Conservation (phyloP, 768 basidiomycete genomes). For the Lactifluus hygrophoroides region DNA sequence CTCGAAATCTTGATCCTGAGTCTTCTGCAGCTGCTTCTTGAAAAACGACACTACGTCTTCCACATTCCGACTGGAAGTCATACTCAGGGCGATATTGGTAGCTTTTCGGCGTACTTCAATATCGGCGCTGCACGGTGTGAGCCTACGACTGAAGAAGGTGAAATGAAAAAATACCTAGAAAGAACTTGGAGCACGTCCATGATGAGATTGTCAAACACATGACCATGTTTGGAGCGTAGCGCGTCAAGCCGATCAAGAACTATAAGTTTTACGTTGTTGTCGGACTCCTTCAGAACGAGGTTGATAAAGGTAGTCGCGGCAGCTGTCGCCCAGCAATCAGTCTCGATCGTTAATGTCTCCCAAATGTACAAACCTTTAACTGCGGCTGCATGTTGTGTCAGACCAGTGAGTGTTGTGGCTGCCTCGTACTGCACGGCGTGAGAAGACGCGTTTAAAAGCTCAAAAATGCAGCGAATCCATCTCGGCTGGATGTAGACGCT, state of each 20-base stretch:
- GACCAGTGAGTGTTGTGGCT: constrained; percentile 84
- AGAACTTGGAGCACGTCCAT: constrained; percentile 95
- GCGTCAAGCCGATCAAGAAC: constrained; percentile 86
- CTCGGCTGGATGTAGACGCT: constrained; percentile 46
- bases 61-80: constrained; percentile 91
- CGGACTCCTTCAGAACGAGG: constrained; percentile 89
- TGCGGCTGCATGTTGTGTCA: constrained; percentile 93
- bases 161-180: constrained; percentile 43
- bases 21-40: constrained; percentile 95
- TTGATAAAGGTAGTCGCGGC: constrained; percentile 84
- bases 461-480: constrained; percentile 91
- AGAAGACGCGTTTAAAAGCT: constrained; percentile 80
- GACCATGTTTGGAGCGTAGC: constrained; percentile 77
- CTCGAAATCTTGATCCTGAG: constrained; percentile 86
- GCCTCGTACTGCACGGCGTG: constrained; percentile 98
- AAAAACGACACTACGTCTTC: constrained; percentile 95
- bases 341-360: not conserved
- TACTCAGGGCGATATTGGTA: constrained; percentile 78
- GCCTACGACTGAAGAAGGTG: not conserved
- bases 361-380: constrained; percentile 64
- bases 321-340: constrained; percentile 37
- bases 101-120: constrained; percentile 96
- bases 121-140: constrained; percentile 54
- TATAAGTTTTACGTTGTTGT: constrained; percentile 98
- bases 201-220: constrained; percentile 81